Evolutionary conservation across 2,329 filamentous ascomycete genomes (phyloP).

Genomic region (Trichoderma sp.): DNA sequence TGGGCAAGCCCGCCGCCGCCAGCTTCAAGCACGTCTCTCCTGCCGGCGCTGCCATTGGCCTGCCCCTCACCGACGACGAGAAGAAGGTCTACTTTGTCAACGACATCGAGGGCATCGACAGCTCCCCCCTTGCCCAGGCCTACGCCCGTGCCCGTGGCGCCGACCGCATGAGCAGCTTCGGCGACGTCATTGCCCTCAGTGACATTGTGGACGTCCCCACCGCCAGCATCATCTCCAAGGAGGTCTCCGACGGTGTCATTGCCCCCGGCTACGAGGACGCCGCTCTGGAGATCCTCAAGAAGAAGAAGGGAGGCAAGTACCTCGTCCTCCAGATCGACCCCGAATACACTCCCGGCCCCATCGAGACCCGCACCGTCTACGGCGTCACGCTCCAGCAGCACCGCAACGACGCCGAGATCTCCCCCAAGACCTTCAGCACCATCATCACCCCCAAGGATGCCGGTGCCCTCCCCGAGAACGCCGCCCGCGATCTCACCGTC

Average conservation of each 20-base stretch:
- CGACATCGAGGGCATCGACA: conserved; percentile 87
- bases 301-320: conserved; percentile 99
- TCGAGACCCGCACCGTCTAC: conserved; percentile 86
- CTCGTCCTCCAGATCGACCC: conserved; percentile 94
- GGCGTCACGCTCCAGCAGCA: conserved; percentile 86
- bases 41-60: conserved; percentile 90
- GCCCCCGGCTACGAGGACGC: conserved; percentile 84
- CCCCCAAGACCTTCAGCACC: conserved; percentile 80
- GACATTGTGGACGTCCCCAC: conserved; percentile 89
- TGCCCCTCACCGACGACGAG: conserved; percentile 83
- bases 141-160: conserved; percentile 95
- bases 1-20: conserved; percentile 86
- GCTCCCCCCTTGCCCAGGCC: conserved; percentile 84
- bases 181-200: conserved; percentile 92
- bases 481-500: conserved; percentile 86
- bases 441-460: conserved; percentile 86
- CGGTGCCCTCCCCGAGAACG: conserved; percentile 72
- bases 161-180: conserved; percentile 98
- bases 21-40: conserved; percentile 99
- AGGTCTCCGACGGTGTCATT: conserved; percentile 96
- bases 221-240: conserved; percentile 95
- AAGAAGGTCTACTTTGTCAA: conserved; percentile 98
- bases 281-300: conserved; percentile 87
- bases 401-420: conserved; percentile 89
- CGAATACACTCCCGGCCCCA: conserved; percentile 77